Conservation (phyloP, 768 basidiomycete genomes). For the Rhodotorula toruloides region DNA sequence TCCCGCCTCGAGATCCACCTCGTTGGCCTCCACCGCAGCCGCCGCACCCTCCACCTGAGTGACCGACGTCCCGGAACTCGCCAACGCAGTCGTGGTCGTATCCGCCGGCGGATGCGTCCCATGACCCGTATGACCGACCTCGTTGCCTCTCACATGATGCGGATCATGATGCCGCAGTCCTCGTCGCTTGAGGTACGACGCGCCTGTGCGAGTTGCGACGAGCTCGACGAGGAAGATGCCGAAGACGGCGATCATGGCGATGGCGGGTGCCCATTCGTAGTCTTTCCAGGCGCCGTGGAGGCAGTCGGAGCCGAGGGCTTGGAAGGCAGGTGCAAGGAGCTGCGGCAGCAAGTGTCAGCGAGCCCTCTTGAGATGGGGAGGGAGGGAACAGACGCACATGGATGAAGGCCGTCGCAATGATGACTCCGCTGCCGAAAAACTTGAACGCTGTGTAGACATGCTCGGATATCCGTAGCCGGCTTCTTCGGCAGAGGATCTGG, state of each 20-base stretch:
- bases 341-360: constrained; percentile 46
- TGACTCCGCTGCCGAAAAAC: constrained; percentile 23
- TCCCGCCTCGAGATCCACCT: not conserved
- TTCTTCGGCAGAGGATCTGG: constrained; percentile 14
- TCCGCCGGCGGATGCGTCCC: constrained; percentile 27
- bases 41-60: not conserved
- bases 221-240: constrained; percentile 77
- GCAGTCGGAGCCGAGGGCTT: constrained; percentile 65
- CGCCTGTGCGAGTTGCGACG: constrained; percentile 80
- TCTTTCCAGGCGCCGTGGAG: constrained; percentile 61
- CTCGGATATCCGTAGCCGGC: constrained; percentile 1
- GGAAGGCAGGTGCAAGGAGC: constrained; percentile 58
- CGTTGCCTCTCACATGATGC: constrained; percentile 42
- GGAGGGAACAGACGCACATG: constrained; percentile 35
- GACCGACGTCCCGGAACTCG: not conserved
- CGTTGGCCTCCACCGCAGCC: not conserved
- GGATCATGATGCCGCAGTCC: constrained; percentile 69
- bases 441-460: constrained; percentile 14
- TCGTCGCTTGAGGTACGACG: constrained; percentile 60
- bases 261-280: constrained; percentile 74
- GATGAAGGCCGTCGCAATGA: constrained; percentile 70
- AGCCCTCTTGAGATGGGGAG: not conserved
- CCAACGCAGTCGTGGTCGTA: constrained; percentile 5
- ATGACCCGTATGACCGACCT: constrained; percentile 21
- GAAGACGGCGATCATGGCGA: constrained; percentile 77